Percentiles rank a stretch among this genome's conserved stretches.
Evolutionary conservation across 106 monocot genomes (phyloP).

Genomic region (Ottelia alismoides): DNA sequence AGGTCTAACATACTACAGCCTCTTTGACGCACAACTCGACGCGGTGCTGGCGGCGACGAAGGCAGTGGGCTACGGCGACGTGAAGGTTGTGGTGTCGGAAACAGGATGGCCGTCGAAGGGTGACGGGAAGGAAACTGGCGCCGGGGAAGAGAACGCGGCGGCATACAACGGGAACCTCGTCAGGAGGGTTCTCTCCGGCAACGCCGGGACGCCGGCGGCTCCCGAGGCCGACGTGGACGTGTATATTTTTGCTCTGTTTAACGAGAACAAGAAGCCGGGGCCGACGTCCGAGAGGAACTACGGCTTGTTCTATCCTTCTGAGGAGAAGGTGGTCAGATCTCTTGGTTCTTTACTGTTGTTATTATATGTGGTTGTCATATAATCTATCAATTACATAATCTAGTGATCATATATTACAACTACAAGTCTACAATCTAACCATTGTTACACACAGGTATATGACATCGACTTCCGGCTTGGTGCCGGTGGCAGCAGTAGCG

Average conservation of each 20-base stretch:
- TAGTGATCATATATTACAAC: too few relatives aligned
- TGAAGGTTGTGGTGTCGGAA: conserved; percentile 55
- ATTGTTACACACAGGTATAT: conserved; percentile 44
- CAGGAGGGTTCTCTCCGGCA: conserved; percentile 23
- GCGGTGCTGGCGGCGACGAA: conserved; percentile 62
- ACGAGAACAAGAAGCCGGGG: conserved; percentile 73
- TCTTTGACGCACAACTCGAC: conserved; percentile 79
- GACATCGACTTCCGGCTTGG: too few relatives aligned
- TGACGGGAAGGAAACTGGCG: conserved; percentile 30
- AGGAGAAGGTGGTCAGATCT: conserved; percentile 23
- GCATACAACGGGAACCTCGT: conserved; percentile 45
- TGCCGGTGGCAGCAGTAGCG: neutral
- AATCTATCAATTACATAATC: conserved; percentile 14
- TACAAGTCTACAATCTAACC: too few relatives aligned
- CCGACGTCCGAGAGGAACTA: conserved; percentile 61
- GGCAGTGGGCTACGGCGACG: conserved; percentile 34
- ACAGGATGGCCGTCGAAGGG: conserved; percentile 75
- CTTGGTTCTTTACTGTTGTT: too few relatives aligned
- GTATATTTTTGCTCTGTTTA: conserved; percentile 60
- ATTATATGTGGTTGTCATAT: too few relatives aligned
- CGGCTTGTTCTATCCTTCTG: conserved; percentile 32
- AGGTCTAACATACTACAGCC: conserved; percentile 40
- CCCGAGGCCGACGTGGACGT: conserved; percentile 51
- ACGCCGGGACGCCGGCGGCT: conserved; percentile 67
- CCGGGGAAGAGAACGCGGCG: conserved; percentile 23